Evolutionary conservation across 1,284 basidiomycete species (phyloP).

Genomic region (Moesziomyces antarcticus): DNA sequence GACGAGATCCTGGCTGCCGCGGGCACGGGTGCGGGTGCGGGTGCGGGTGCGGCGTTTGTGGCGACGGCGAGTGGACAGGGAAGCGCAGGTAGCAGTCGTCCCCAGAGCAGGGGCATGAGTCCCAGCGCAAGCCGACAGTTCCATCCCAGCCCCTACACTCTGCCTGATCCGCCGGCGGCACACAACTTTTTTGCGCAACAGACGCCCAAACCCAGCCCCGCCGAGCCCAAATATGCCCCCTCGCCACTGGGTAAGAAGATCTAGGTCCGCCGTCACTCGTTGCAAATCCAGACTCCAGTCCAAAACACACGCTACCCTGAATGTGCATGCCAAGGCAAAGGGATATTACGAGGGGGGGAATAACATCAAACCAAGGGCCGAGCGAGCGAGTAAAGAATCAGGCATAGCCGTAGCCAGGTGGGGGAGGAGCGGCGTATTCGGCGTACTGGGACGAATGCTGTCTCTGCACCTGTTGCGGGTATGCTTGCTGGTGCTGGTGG

Average conservation of each 20-base stretch:
- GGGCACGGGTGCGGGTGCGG: neutral
- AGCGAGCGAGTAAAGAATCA: neutral
- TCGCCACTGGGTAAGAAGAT: conserved; percentile 35
- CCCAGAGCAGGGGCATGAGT: conserved; percentile 8
- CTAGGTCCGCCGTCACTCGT: neutral
- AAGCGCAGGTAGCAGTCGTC: conserved; percentile 2
- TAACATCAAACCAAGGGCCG: too few relatives aligned
- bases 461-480: conserved; percentile 17
- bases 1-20: conserved; percentile 22
- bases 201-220: conserved; percentile 24
- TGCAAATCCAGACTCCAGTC: too few relatives aligned
- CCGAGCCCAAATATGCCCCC: conserved; percentile 17
- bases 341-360: too few relatives aligned
- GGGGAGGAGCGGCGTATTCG: conserved; percentile 43
- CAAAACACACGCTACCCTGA: too few relatives aligned
- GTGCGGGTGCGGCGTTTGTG: neutral
- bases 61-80: neutral
- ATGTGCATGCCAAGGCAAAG: too few relatives aligned
- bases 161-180: conserved; percentile 53
- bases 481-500: neutral
- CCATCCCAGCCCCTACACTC: conserved; percentile 49
- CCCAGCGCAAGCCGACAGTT: conserved; percentile 16
- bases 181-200: conserved; percentile 55
- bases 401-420: conserved; percentile 44
- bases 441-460: conserved; percentile 30